Base-by-base conservation (phyloP, 495 filamentous ascomycete species). In the Aspergillus bertholletiae region DNA sequence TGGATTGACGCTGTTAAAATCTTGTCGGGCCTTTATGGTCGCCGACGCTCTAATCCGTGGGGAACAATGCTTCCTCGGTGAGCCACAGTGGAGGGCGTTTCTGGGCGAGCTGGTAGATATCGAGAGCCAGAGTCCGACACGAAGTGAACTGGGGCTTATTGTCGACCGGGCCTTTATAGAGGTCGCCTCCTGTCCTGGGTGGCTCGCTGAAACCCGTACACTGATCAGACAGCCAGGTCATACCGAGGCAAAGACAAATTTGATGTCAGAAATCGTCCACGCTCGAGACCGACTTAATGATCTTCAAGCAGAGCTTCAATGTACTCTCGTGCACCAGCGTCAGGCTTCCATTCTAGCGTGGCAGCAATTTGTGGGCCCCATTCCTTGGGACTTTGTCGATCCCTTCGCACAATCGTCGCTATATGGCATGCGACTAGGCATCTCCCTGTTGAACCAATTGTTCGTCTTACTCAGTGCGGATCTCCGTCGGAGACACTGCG, bases 21-120 rank as follows among this genome's bases (percentile, higher is more conserved):
- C 61, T 26, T 68, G 54, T 46, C 62, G 67, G 13, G 56, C 59
- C 21, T 54, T 60, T 2, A 34, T 70, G 9, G 48, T 70, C 26
- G 35, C 57, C n/a, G 57, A 68, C 41, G 51, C 63, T 1, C 59
- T 62, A n/a, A 39, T 59, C 2, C 54, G 59, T 24, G 55, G 61
- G 2, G 56, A 39, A 17, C 18, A 58, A 6, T 70, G 65, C 34
- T 68, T 68, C 46, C 52, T 68, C 0, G 54, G 56, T 9, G 21
- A 49, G 5, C 56, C 59, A 2, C 56, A 61, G 44, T 69, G 65
- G 67, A 55, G 56, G n/a, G 26, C 39, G 13, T 49, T 65, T 22
- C 48, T 55, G 32, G 23, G 30, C 7, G 46, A 63, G 17, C 28
- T 68, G 11, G 53, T 49, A 21, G 35, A 54, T 7, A 45, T 51